Evolutionary conservation across 108 stramenopile genomes (phyloP).

Genomic region (Halocafeteria seosinensis): DNA sequence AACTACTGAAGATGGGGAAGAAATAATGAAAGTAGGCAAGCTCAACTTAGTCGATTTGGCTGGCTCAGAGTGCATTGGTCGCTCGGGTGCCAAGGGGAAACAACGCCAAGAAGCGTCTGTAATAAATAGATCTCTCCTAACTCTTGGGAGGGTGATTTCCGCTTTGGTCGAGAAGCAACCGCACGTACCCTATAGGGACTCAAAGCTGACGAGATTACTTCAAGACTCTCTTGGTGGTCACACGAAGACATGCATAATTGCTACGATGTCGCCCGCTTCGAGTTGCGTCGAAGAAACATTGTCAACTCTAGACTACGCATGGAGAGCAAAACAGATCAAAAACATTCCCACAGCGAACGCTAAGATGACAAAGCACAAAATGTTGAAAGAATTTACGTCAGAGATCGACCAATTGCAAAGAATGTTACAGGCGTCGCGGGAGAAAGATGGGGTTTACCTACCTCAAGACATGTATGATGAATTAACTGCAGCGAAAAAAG

Average conservation of each 20-base stretch:
- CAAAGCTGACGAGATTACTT: slow-evolving; percentile 44
- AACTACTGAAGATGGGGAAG: slow-evolving; percentile 36
- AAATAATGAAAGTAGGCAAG: slow-evolving; percentile 36
- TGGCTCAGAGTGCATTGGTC: slow-evolving; percentile 47
- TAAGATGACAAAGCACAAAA: slow-evolving; percentile 31
- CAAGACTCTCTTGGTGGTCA: slow-evolving; percentile 42
- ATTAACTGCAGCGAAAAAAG: slow-evolving; percentile 12
- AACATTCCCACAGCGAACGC: slow-evolving; percentile 41
- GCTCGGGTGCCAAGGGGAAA: slow-evolving; percentile 27
- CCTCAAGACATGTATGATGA: slow-evolving; percentile 29
- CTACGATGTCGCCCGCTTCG: slow-evolving; percentile 35
- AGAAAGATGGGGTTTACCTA: slow-evolving; percentile 44
- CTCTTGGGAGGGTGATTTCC: slow-evolving; percentile 50
- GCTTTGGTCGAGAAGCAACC: slow-evolving; percentile 42
- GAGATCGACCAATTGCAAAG: slow-evolving; percentile 23
- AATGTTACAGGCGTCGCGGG: slow-evolving; percentile 23
- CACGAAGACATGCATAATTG: slow-evolving; percentile 48
- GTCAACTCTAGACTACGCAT: slow-evolving; percentile 39
- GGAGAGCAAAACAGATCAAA: slow-evolving; percentile 38
- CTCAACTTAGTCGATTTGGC: slow-evolving; percentile 49
- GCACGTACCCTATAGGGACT: slow-evolving; percentile 49
- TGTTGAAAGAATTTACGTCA: slow-evolving; percentile 36
- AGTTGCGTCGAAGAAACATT: slow-evolving; percentile 33
- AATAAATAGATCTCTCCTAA: slow-evolving; percentile 38
- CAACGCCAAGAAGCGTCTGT: slow-evolving; percentile 12